Evolutionary conservation across 352 stramenopile genomes (phyloP).

Genomic region (Aphanomyces euteiches): DNA sequence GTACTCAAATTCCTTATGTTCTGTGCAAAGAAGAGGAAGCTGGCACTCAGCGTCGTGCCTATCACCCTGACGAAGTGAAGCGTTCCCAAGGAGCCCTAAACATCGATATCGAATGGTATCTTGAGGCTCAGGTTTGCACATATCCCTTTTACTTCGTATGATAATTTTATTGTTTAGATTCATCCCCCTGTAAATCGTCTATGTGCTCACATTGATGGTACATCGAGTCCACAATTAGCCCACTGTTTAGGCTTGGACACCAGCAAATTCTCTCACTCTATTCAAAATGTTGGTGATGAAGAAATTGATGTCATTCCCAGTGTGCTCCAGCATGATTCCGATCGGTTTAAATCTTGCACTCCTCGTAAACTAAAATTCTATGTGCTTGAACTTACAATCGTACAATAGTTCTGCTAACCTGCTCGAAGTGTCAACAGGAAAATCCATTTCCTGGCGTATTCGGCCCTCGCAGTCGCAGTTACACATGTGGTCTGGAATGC

Average conservation of each 20-base stretch:
- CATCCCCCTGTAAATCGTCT: constrained; percentile 97
- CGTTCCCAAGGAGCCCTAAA: constrained; percentile 74
- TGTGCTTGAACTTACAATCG: neutral
- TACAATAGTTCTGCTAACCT: constrained; percentile 40
- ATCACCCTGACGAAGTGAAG: constrained; percentile 85
- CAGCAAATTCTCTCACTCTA: constrained; percentile 87
- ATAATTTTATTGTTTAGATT: constrained; percentile 82
- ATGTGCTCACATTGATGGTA: constrained; percentile 98
- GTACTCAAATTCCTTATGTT: constrained; percentile 99
- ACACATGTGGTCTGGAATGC: constrained; percentile 57
- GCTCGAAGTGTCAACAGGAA: constrained; percentile 54
- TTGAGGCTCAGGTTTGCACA: constrained; percentile 66
- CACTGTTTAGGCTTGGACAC: constrained; percentile 96
- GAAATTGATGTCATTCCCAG: constrained; percentile 81
- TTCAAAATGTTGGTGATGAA: constrained; percentile 77
- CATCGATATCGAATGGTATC: constrained; percentile 96
- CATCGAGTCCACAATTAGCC: constrained; percentile 90
- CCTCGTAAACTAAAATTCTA: constrained; percentile 53
- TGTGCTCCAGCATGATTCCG: constrained; percentile 79
- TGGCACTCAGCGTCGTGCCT: constrained; percentile 64
- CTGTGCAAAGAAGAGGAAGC: constrained; percentile 89
- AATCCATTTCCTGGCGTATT: constrained; percentile 77
- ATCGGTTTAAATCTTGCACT: constrained; percentile 86
- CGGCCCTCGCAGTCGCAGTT: constrained; percentile 32
- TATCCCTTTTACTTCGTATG: neutral